Evolutionary conservation across 768 basidiomycete species (phyloP).

Genomic region (Psilocybe subaeruginosa): DNA sequence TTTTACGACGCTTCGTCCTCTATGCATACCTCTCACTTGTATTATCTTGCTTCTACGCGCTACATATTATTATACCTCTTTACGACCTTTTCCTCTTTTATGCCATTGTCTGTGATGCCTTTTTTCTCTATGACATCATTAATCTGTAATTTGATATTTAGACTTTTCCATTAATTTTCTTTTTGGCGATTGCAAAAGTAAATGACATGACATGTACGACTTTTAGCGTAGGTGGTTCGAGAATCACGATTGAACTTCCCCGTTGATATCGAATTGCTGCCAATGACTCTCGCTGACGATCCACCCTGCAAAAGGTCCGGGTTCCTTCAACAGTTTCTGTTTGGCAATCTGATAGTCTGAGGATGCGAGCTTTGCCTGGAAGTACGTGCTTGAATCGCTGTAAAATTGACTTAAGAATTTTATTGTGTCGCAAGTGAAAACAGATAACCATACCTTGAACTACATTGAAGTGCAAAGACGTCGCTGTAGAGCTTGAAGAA

Average conservation of each 20-base stretch:
- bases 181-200: conserved; percentile 5
- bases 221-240: background rate
- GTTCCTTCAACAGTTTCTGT: conserved; percentile 40
- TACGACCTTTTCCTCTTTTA: background rate
- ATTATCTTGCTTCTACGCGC: background rate
- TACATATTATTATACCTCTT: conserved; percentile 1
- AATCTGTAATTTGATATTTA: background rate
- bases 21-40: conserved; percentile 8
- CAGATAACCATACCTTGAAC: background rate
- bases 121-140: background rate
- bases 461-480: background rate
- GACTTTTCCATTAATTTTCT: background rate
- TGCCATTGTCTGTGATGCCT: background rate
- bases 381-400: conserved; percentile 41
- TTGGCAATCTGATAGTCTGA: conserved; percentile 57
- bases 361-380: conserved; percentile 42
- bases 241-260: conserved; percentile 5
- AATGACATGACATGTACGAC: background rate
- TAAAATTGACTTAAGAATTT: background rate
- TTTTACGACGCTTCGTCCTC: background rate
- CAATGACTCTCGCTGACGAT: conserved; percentile 52
- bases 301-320: conserved; percentile 66
- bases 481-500: conserved; percentile 49
- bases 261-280: conserved; percentile 48
- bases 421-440: background rate